Evolutionary conservation across 805 yeast species (phyloP), one percentile per base, ranked within the genome.

Genomic region (Starmerella stigmatis): DNA sequence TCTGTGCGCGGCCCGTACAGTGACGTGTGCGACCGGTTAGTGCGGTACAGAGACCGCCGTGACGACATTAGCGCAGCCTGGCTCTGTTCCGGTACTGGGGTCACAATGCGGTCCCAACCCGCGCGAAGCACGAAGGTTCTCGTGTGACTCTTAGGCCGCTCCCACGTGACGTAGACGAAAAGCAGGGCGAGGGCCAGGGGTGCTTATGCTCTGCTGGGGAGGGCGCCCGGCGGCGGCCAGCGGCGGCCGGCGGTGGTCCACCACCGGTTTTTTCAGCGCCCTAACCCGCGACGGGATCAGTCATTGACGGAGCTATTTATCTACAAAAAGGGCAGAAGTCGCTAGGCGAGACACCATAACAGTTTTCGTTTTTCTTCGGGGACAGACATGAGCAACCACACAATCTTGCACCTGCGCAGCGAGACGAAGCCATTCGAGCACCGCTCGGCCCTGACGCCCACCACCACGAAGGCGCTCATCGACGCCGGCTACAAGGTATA

Each of bases 391-490:
- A 36, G 40, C 30, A 25, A 23, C 30, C 43, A 46, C 34, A 48
- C 53, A 30, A 78, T 73, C 43, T 70, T 92, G 53, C 98, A 92
- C 60, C 71, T 92, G 51, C 81, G 99, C 72, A 96, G 96, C 27
- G 98, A 92, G 65, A 83, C 92, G 59, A 92, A 92, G 76, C 95
- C 97, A 22, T 68, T 86, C 59, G 99, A 92, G 70, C 95, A 94
- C 51, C 81, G 98, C 71, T 94, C 97, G 35, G 96, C 95, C 36
- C 72, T 92, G 57, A 86, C 98, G 1, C 99, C 99, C 26, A 67
- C 85, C 35, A 84, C 96, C 32, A 79, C 94, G 56, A 82, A 84
- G 67, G 74, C 79, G 57, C 72, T 92, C 52, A 64, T 85, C 50
- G 58, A 49, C 33, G 85, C 80, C 48, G 88, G 94, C 36, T 92